Conservation (phyloP, 192 early-diverging fungal species). For the Jimgerdemannia lactiflua region DNA sequence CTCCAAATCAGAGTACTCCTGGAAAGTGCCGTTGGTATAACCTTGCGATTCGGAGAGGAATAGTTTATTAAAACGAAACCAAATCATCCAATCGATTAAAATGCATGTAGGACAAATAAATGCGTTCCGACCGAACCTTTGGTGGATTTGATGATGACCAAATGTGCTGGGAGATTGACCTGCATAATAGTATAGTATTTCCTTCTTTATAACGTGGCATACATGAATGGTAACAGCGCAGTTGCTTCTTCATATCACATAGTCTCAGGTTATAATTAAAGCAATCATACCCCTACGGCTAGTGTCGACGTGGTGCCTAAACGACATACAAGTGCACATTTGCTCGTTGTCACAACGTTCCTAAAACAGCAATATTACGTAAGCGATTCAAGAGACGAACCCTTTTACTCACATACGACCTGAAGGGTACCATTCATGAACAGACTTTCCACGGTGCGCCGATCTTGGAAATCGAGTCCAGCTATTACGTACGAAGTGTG, state of each 20-base stretch:
- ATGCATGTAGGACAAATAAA: background rate
- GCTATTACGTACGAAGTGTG: slow-evolving; percentile 24
- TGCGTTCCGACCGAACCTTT: no score
- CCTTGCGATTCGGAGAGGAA: slow-evolving; percentile 9
- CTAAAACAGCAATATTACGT: no score
- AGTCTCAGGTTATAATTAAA: no score
- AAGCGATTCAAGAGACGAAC: background rate
- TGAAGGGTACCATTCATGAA: slow-evolving; percentile 48
- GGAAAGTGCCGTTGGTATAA: slow-evolving; percentile 40
- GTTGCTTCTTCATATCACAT: no score
- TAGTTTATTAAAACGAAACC: no score
- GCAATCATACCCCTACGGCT: slow-evolving; percentile 56
- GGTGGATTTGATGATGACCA: slow-evolving; percentile 75
- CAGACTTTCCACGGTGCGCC: slow-evolving; percentile 46
- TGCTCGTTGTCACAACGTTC: no score
- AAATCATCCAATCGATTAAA: background rate
- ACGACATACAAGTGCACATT: background rate
- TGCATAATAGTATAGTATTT: background rate
- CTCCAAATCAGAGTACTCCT: slow-evolving; percentile 64
- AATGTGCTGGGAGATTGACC: slow-evolving; percentile 74
- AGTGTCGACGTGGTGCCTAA: slow-evolving; percentile 70
- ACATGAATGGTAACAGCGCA: no score
- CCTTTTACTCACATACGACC: slow-evolving; percentile 57
- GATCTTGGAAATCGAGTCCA: slow-evolving; percentile 32
- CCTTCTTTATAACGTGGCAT: no score